phyloP scores from a whole-genome alignment of 225 moss, liverwort and hornwort species.

The Lunularia cruciata region DNA sequence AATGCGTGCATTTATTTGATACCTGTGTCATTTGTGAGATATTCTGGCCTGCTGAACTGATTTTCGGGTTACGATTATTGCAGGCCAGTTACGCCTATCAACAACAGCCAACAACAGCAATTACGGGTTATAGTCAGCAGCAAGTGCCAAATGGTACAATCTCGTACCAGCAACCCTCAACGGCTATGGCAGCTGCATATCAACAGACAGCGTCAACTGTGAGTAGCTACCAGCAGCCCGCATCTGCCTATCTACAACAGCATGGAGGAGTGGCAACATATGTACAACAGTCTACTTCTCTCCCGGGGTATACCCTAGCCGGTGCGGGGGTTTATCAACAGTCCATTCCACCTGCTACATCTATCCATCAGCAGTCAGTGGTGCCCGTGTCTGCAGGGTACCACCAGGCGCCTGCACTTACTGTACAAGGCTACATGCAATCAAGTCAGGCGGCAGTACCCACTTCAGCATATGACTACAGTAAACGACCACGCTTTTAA shows the following conservation, averaged over 20 bases:
- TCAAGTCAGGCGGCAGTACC: constrained; percentile 30
- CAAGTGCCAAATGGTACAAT: constrained; percentile 27
- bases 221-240: constrained; percentile 35
- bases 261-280: constrained; percentile 11
- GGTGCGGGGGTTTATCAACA: constrained; percentile 42
- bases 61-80: not conserved
- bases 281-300: constrained; percentile 25
- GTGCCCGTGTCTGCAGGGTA: constrained; percentile 32
- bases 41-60: not conserved
- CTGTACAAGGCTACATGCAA: constrained; percentile 31
- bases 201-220: constrained; percentile 20
- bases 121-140: constrained; percentile 27
- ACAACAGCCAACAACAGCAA: constrained; percentile 22
- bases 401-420: constrained; percentile 28
- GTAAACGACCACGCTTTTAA: constrained; percentile 46
- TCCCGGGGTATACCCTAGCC: constrained; percentile 23
- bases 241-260: constrained; percentile 30
- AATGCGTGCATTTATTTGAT: too few species aligned
- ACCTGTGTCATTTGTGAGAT: too few species aligned
- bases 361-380: constrained; percentile 37
- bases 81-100: constrained; percentile 43
- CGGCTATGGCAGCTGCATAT: not conserved
- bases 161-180: constrained; percentile 36
- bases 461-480: constrained; percentile 38
- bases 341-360: constrained; percentile 13